Conservation (phyloP, 1,139 yeast genomes). For the Insectozyma bohioensis region DNA sequence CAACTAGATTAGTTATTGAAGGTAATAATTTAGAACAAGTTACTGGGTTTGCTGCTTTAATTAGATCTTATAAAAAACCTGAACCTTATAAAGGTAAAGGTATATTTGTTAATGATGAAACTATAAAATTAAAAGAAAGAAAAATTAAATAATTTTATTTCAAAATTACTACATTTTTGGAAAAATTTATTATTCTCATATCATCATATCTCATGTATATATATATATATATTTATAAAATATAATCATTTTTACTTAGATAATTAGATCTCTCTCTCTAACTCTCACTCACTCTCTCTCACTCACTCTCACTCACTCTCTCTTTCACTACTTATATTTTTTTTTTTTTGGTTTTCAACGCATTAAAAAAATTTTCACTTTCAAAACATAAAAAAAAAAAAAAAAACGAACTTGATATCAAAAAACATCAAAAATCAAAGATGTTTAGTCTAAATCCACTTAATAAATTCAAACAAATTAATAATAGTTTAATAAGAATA, state of each 20-base stretch:
- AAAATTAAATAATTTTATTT: conserved; percentile 70
- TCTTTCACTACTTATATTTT: too few species aligned
- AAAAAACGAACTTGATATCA: neutral
- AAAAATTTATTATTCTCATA: neutral
- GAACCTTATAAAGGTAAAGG: conserved; percentile 99
- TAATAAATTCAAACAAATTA: neutral
- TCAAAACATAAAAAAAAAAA: neutral
- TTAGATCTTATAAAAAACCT: conserved; percentile 88
- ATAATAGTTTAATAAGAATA: conserved; percentile 4
- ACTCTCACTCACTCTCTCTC: too few species aligned
- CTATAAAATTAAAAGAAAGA: conserved; percentile 85
- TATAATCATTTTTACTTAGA: too few species aligned
- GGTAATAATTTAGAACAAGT: conserved; percentile 90
- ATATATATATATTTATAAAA: conserved; percentile 1
- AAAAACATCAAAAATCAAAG: neutral
- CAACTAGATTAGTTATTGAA: conserved; percentile 84
- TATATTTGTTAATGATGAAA: conserved; percentile 87
- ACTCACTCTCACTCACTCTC: too few species aligned
- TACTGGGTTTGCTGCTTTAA: conserved; percentile 81
- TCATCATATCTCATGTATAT: conserved; percentile 1
- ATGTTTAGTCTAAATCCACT: conserved; percentile 7
- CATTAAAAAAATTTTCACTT: neutral
- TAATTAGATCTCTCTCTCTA: too few species aligned
- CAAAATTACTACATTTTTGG: neutral
- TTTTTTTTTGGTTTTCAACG: too few species aligned